A percentile compares a stretch with the other conserved stretches of the same genome.
Conservation (phyloP, 1,284 basidiomycete genomes). For the Mycosarcoma mackinlayi region DNA sequence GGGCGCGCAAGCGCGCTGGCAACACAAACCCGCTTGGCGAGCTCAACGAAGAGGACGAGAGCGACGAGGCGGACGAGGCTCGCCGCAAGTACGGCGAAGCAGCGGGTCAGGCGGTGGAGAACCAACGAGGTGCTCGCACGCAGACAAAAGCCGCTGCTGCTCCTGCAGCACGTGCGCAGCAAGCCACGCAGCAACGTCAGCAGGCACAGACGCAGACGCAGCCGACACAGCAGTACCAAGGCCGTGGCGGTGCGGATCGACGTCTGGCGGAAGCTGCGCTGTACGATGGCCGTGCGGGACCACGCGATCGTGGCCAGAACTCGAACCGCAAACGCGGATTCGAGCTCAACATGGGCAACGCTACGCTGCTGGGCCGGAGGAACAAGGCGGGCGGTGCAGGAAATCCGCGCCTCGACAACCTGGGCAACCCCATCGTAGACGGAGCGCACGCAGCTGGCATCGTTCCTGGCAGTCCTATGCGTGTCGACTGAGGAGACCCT, state of each 20-base stretch:
- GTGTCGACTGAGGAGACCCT: conserved; percentile 39
- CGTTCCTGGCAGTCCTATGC: conserved; percentile 58
- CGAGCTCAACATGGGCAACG: conserved; percentile 64
- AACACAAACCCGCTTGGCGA: conserved; percentile 73
- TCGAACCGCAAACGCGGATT: conserved; percentile 56
- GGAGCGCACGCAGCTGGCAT: conserved; percentile 43
- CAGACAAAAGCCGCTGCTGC: conserved; percentile 56
- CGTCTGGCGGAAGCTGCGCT: conserved; percentile 68
- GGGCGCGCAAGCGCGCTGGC: conserved; percentile 75
- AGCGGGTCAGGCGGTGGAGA: conserved; percentile 63
- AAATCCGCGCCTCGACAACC: conserved; percentile 28
- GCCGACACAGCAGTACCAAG: conserved; percentile 57
- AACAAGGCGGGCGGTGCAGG: conserved; percentile 41
- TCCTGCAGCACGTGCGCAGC: conserved; percentile 15
- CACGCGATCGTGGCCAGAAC: conserved; percentile 53
- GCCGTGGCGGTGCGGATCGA: conserved; percentile 60
- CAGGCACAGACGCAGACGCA: conserved; percentile 41
- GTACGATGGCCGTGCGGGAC: conserved; percentile 63
- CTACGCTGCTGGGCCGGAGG: conserved; percentile 61
- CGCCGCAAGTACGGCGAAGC: conserved; percentile 65
- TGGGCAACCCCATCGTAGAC: conserved; percentile 44
- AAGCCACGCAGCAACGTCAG: conserved; percentile 39
- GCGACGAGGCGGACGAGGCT: conserved; percentile 68
- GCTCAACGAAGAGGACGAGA: conserved; percentile 87
- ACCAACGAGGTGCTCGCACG: conserved; percentile 49